phyloP scores from a whole-genome alignment of 2,329 filamentous ascomycete species.

The Mollisia scopiformis region DNA sequence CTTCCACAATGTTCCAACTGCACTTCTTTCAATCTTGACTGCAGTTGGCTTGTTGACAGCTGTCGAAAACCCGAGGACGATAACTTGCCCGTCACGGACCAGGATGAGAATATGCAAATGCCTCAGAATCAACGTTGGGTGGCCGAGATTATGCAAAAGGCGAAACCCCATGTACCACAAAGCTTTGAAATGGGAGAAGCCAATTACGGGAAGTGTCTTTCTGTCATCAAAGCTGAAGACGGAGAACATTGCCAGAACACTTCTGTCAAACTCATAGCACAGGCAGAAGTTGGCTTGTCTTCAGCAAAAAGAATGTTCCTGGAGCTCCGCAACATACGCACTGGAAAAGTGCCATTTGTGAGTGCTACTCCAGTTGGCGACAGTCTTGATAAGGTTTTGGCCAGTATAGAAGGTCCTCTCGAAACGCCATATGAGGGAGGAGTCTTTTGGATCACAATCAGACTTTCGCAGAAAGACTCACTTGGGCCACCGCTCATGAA shows the following conservation, averaged over 20 bases:
- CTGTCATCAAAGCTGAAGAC: not conserved
- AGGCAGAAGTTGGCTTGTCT: not conserved
- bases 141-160: too few relatives aligned
- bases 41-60: too few relatives aligned
- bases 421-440: conserved; percentile 29
- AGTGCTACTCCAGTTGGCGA: not conserved
- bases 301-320: not conserved
- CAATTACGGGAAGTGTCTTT: not conserved
- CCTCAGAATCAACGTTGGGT: too few relatives aligned
- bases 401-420: conserved; percentile 29
- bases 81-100: too few relatives aligned
- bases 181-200: not conserved
- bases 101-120: too few relatives aligned
- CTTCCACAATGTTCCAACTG: too few relatives aligned
- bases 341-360: not conserved
- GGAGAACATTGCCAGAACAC: not conserved
- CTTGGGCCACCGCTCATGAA: conserved; percentile 11
- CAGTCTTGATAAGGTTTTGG: conserved; percentile 5
- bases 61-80: too few relatives aligned
- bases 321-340: not conserved
- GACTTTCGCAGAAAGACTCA: conserved; percentile 1
- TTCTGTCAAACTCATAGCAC: not conserved
- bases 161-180: too few relatives aligned
- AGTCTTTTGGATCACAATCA: conserved; percentile 26
- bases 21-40: too few relatives aligned